Conservation (phyloP, 768 basidiomycete genomes). For the Porpolomopsis calyptriformis region DNA sequence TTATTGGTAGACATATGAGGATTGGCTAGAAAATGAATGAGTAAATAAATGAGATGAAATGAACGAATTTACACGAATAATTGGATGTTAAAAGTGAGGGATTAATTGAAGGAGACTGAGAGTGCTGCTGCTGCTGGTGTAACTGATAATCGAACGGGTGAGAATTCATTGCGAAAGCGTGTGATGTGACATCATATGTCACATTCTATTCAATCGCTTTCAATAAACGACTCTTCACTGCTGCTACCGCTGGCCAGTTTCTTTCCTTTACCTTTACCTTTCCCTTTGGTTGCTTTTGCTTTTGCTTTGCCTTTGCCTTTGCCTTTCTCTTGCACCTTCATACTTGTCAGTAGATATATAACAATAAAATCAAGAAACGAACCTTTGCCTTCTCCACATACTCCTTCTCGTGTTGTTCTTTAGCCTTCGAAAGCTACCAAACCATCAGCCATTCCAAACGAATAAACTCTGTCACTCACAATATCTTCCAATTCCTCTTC, state of each 20-base stretch:
- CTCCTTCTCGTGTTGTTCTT: conserved; percentile 56
- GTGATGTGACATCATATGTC: no score
- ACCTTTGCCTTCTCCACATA: conserved; percentile 48
- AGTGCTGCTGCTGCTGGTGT: conserved; percentile 11
- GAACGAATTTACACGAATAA: no score
- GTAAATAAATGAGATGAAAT: not conserved
- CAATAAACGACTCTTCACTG: no score
- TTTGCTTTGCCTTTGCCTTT: conserved; percentile 42
- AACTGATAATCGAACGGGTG: no score
- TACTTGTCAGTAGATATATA: no score
- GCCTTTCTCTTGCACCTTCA: no score
- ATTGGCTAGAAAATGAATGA: not conserved
- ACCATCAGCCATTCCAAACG: not conserved
- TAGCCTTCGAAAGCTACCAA: conserved; percentile 55
- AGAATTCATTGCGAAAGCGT: no score
- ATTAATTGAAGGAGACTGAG: not conserved
- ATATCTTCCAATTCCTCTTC: conserved; percentile 68
- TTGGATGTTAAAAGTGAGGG: no score
- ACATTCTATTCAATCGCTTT: no score
- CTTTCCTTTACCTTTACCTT: no score
- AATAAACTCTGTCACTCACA: conserved; percentile 28
- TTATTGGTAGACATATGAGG: not conserved
- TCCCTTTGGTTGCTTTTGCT: conserved; percentile 21
- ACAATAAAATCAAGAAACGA: no score
- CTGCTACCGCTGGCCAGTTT: no score